phyloP scores from a whole-genome alignment of 371 early-diverging fungal genomes.

The Mucor mucedo region DNA sequence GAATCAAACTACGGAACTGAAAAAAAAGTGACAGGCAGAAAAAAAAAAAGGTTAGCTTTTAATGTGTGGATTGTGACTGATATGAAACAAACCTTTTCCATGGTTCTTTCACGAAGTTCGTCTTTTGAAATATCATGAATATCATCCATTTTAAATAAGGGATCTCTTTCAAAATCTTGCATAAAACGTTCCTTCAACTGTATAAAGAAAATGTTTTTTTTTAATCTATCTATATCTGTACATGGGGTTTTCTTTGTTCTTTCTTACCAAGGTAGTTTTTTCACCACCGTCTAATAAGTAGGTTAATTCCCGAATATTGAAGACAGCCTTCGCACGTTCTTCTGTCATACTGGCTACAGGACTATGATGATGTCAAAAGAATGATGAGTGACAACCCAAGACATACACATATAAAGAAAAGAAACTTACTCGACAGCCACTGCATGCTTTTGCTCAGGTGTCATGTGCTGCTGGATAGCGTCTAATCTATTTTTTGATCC shows the following conservation, averaged over 20 bases:
- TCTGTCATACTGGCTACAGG: conserved; percentile 56
- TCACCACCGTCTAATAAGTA: conserved; percentile 84
- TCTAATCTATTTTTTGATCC: conserved; percentile 22
- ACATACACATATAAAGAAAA: neutral
- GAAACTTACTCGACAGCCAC: conserved; percentile 29
- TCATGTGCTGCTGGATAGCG: conserved; percentile 28
- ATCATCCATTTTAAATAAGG: conserved; percentile 82
- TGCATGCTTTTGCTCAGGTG: conserved; percentile 25
- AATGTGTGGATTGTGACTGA: neutral
- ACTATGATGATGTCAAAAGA: conserved; percentile 14
- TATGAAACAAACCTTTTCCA: conserved; percentile 68
- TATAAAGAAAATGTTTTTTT: neutral
- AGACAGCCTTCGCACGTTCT: conserved; percentile 80
- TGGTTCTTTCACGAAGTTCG: conserved; percentile 84
- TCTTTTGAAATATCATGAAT: conserved; percentile 76
- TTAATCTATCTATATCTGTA: neutral
- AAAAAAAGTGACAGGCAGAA: no score
- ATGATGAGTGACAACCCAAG: no score
- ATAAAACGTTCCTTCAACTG: conserved; percentile 82
- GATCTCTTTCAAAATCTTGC: conserved; percentile 90
- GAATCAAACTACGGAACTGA: conserved; percentile 74
- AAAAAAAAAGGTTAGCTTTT: neutral
- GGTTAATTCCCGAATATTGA: conserved; percentile 81
- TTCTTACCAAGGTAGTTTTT: conserved; percentile 59
- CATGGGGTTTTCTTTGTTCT: neutral